Conservation (phyloP, 2,329 filamentous ascomycete species). For the Hirsutella minnesotensis region DNA sequence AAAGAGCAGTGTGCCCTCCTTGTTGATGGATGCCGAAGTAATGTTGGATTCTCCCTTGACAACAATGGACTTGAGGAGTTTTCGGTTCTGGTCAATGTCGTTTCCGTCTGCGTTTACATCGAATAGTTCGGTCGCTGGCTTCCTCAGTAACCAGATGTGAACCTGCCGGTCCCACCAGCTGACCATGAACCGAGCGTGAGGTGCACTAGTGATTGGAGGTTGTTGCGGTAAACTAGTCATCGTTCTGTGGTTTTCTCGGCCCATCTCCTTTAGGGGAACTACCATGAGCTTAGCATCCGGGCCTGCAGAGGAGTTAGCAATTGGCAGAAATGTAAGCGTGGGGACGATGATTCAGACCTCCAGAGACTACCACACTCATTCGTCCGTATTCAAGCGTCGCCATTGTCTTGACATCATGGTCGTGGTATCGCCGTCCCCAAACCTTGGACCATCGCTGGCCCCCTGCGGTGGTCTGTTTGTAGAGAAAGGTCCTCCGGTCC, state of each 20-base stretch:
- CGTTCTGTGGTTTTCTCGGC: constrained; percentile 72
- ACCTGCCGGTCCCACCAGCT: constrained; percentile 90
- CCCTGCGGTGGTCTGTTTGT: constrained; percentile 52
- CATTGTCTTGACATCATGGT: constrained; percentile 92
- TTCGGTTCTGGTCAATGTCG: constrained; percentile 42
- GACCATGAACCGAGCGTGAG: constrained; percentile 62
- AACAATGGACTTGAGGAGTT: constrained; percentile 57
- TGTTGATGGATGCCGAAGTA: constrained; percentile 59
- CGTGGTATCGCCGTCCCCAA: constrained; percentile 77
- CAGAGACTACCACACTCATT: constrained; percentile 80
- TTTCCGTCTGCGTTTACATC: constrained; percentile 24
- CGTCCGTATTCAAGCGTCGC: constrained; percentile 75
- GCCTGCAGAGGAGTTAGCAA: constrained; percentile 34
- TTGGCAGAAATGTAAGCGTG: constrained; percentile 2
- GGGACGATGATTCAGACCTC: constrained; percentile 43
- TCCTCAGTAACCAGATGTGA: constrained; percentile 59
- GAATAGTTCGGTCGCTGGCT: constrained; percentile 33
- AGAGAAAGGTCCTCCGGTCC: constrained; percentile 77
- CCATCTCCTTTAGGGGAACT: constrained; percentile 58
- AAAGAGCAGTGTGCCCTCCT: constrained; percentile 61
- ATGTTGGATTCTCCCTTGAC: constrained; percentile 71
- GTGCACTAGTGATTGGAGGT: constrained; percentile 60
- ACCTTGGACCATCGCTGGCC: constrained; percentile 69
- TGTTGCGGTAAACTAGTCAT: constrained; percentile 77
- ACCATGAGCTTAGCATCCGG: constrained; percentile 78